These are phyloP conservation scores for Globisporangium spiculum DNA, from an alignment of 352 stramenopile species.

Conservation along the genomic window DNA sequence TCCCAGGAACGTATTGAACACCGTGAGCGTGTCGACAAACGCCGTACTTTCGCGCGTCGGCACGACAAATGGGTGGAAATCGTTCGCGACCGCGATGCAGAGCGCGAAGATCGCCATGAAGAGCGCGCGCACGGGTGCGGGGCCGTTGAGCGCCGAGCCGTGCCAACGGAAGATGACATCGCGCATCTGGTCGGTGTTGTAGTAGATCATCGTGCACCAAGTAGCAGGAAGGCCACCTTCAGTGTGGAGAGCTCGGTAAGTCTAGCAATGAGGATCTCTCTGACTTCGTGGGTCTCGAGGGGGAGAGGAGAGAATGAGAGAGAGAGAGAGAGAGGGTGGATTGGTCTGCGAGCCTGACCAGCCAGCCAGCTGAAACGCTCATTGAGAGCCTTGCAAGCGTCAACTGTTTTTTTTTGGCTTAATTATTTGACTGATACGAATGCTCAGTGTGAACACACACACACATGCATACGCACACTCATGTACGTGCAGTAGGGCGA, in stretches of 20 bases:
- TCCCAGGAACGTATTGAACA: slow-evolving; percentile 84
- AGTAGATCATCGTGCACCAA: slow-evolving; percentile 68
- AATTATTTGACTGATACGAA: neutral
- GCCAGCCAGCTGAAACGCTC: neutral
- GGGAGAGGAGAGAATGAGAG: neutral
- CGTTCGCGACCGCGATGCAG: slow-evolving; percentile 43
- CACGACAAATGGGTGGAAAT: slow-evolving; percentile 62
- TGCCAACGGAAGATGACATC: slow-evolving; percentile 65
- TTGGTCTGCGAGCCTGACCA: neutral
- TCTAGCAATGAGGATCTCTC: neutral
- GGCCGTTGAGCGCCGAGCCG: slow-evolving; percentile 70
- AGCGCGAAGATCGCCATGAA: slow-evolving; percentile 68
- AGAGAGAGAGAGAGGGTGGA: neutral
- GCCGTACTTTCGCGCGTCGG: slow-evolving; percentile 61
- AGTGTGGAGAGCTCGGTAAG: neutral
- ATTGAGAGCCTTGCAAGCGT: neutral
- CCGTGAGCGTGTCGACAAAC: slow-evolving; percentile 77
- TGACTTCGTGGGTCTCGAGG: neutral
- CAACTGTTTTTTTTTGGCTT: neutral
- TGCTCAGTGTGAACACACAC: neutral
- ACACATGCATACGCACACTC: no score
- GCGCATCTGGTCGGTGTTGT: slow-evolving; percentile 59
- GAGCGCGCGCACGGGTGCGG: slow-evolving; percentile 56
- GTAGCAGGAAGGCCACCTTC: neutral
- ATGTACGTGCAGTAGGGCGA: no score